A percentile compares a stretch with the other conserved stretches of the same genome.
Conservation (phyloP, 495 filamentous ascomycete genomes). For the Neurospora discreta region DNA sequence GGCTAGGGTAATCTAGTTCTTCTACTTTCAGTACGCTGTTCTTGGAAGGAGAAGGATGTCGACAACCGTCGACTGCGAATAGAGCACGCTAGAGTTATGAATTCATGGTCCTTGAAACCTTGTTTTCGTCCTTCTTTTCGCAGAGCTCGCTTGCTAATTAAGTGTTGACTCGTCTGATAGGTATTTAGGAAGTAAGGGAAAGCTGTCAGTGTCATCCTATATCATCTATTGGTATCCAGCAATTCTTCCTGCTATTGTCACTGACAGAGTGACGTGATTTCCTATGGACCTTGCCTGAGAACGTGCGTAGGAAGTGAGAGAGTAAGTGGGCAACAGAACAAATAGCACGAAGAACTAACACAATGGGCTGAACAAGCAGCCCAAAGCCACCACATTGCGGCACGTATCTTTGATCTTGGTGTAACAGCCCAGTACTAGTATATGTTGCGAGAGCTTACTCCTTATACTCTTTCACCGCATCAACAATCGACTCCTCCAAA, state of each 20-base stretch:
- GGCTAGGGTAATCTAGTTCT: too few species aligned
- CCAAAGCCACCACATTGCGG: background rate
- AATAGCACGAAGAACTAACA: background rate
- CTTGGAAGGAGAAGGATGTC: too few species aligned
- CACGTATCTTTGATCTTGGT: background rate
- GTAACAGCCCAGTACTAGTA: background rate
- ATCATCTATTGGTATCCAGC: background rate
- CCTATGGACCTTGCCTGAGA: background rate
- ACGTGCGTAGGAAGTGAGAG: background rate
- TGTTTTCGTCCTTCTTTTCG: too few species aligned
- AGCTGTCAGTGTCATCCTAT: background rate
- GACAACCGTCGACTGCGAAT: too few species aligned
- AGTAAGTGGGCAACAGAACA: background rate
- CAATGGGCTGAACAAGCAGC: background rate
- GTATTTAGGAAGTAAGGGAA: background rate
- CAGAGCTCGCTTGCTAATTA: background rate
- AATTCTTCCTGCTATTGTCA: background rate
- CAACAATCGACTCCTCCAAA: background rate
- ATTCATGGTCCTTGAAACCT: too few species aligned
- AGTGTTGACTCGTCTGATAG: background rate
- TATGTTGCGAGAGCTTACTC: background rate
- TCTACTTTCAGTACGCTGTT: too few species aligned
- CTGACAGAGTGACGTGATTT: background rate
- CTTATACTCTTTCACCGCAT: background rate
- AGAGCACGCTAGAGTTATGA: too few species aligned